Evolutionary conservation across 1,139 yeast genomes (phyloP).

Genomic region (Pichia sp.): DNA sequence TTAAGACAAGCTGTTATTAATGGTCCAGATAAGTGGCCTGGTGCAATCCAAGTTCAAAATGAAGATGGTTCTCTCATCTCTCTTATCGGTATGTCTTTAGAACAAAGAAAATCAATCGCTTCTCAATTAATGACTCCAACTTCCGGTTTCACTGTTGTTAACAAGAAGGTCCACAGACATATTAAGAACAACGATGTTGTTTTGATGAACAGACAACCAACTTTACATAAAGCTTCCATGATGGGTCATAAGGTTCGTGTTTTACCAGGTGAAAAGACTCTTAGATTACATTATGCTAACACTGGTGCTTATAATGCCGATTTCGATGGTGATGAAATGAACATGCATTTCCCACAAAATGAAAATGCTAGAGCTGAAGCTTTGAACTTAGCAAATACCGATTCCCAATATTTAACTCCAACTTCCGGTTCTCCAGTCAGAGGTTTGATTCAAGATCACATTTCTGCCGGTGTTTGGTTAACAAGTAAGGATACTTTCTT

Average conservation of each 20-base stretch:
- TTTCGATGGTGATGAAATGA: slow-evolving; percentile 99
- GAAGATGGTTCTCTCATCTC: slow-evolving; percentile 92
- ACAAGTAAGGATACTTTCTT: slow-evolving; percentile 91
- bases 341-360: slow-evolving; percentile 99
- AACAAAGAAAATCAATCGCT: slow-evolving; percentile 96
- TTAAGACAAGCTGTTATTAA: slow-evolving; percentile 93
- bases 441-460: slow-evolving; percentile 99
- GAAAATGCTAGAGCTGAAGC: slow-evolving; percentile 99
- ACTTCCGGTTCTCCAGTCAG: slow-evolving; percentile 98
- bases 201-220: slow-evolving; percentile 98
- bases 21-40: slow-evolving; percentile 99
- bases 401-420: slow-evolving; percentile 95
- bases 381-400: slow-evolving; percentile 89
- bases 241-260: slow-evolving; percentile 99
- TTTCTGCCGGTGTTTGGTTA: slow-evolving; percentile 98
- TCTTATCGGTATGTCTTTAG: slow-evolving; percentile 83
- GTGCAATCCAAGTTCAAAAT: slow-evolving; percentile 94
- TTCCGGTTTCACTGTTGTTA: slow-evolving; percentile 49
- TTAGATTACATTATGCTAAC: slow-evolving; percentile 96
- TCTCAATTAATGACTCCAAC: slow-evolving; percentile 88
- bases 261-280: slow-evolving; percentile 94
- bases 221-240: slow-evolving; percentile 99
- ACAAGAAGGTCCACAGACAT: slow-evolving; percentile 93
- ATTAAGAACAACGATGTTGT: slow-evolving; percentile 95
- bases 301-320: slow-evolving; percentile 97